Conservation (phyloP, 805 yeast genomes). For the Pachysolen tannophilus region DNA sequence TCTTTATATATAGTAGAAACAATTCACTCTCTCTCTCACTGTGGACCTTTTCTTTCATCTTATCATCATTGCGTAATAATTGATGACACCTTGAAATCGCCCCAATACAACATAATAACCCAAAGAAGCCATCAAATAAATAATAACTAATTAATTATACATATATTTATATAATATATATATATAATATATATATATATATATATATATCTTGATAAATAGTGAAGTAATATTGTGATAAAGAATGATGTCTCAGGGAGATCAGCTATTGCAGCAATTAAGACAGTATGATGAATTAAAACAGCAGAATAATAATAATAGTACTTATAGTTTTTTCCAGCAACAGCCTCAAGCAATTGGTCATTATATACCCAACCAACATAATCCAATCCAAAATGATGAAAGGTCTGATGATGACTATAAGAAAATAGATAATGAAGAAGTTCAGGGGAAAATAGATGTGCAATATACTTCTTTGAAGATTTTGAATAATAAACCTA, state of each 20-base stretch:
- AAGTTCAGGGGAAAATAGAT: conserved; percentile 1
- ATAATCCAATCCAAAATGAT: not conserved
- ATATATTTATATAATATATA: no score
- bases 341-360: not conserved
- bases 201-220: no score
- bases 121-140: no score
- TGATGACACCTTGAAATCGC: no score
- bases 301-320: conserved; percentile 8
- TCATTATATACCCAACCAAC: not conserved
- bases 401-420: not conserved
- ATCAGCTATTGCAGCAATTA: conserved; percentile 24
- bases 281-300: conserved; percentile 24
- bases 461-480: conserved; percentile 24
- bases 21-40: no score
- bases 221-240: no score
- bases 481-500: conserved; percentile 22
- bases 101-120: no score
- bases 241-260: conserved; percentile 25
- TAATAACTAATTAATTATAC: no score
- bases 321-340: not conserved
- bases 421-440: not conserved
- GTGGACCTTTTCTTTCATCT: no score
- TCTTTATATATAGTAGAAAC: no score
- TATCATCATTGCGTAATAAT: no score
- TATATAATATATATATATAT: no score